Evolutionary conservation across 225 moss, liverwort and hornwort genomes (phyloP).

Genomic region (Rhytidiadelphus loreus): DNA sequence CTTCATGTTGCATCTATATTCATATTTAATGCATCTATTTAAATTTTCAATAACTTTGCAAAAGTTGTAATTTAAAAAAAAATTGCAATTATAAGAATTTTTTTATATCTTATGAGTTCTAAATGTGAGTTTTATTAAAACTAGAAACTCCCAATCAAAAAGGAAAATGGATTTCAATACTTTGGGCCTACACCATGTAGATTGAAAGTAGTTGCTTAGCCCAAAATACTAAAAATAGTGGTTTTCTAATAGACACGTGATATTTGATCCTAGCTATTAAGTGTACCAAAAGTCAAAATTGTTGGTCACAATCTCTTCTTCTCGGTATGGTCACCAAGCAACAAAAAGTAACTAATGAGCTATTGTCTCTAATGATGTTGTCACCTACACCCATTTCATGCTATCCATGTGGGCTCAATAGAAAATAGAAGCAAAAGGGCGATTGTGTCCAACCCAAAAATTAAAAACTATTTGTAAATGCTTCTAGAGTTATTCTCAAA

Average conservation of each 20-base stretch:
- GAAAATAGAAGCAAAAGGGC: background rate
- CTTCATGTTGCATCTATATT: too few species aligned
- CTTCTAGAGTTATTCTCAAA: too few species aligned
- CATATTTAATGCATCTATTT: too few species aligned
- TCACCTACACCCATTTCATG: background rate
- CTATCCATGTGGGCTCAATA: background rate
- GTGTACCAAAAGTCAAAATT: background rate
- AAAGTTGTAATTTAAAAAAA: too few species aligned
- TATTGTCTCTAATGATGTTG: too few species aligned
- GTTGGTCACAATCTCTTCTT: background rate
- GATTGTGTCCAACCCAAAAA: background rate
- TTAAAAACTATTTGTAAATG: background rate
- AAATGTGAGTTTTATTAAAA: background rate
- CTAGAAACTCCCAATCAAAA: background rate
- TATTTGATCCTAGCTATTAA: background rate
- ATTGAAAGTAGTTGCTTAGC: background rate
- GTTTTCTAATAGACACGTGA: background rate
- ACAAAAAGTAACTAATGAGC: background rate
- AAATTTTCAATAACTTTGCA: too few species aligned
- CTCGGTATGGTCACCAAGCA: too few species aligned
- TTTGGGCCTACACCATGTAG: too few species aligned
- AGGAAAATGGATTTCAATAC: background rate
- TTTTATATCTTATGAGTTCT: too few species aligned
- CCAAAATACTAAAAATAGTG: too few species aligned
- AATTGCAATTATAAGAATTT: too few species aligned